These are phyloP conservation scores for Zangia roseola DNA, from an alignment of 768 basidiomycete species.

Conservation along the genomic window DNA sequence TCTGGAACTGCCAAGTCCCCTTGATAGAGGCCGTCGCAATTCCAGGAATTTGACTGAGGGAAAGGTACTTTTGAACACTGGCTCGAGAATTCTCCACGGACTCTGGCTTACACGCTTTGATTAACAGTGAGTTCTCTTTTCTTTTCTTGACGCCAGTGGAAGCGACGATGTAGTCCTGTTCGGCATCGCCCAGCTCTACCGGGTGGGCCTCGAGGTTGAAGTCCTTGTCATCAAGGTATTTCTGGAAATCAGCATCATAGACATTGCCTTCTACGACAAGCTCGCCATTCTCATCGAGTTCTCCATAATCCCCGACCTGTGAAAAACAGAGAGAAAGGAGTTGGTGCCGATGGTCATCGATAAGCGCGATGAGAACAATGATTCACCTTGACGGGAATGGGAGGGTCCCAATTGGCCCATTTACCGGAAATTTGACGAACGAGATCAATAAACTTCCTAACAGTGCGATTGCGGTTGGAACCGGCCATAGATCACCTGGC, in stretches of 20 bases:
- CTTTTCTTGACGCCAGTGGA: slow-evolving; percentile 18
- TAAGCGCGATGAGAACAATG: neutral
- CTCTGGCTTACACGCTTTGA: neutral
- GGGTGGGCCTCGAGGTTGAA: neutral
- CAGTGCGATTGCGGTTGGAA: slow-evolving; percentile 11
- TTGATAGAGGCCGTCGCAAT: slow-evolving; percentile 28
- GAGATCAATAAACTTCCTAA: slow-evolving; percentile 31
- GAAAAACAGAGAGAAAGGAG: no score
- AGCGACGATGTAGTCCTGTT: slow-evolving; percentile 18
- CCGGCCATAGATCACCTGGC: neutral
- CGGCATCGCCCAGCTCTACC: slow-evolving; percentile 4
- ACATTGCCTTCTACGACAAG: slow-evolving; percentile 23
- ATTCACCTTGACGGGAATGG: slow-evolving; percentile 25
- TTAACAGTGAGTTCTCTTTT: slow-evolving; percentile 10
- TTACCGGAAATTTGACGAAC: slow-evolving; percentile 26
- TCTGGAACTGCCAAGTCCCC: slow-evolving; percentile 28
- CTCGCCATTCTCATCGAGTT: slow-evolving; percentile 13
- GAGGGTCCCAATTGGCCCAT: slow-evolving; percentile 34
- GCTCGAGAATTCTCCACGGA: neutral
- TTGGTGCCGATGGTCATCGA: neutral
- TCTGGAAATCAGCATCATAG: slow-evolving; percentile 16
- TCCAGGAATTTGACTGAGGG: slow-evolving; percentile 4
- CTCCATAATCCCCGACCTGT: slow-evolving; percentile 34
- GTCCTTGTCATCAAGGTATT: neutral
- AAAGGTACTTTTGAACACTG: no score